Evolutionary conservation across 1,284 basidiomycete genomes (phyloP), one percentile per base, ranked within the genome.

Genomic region (Cystobasidium slooffiae): DNA sequence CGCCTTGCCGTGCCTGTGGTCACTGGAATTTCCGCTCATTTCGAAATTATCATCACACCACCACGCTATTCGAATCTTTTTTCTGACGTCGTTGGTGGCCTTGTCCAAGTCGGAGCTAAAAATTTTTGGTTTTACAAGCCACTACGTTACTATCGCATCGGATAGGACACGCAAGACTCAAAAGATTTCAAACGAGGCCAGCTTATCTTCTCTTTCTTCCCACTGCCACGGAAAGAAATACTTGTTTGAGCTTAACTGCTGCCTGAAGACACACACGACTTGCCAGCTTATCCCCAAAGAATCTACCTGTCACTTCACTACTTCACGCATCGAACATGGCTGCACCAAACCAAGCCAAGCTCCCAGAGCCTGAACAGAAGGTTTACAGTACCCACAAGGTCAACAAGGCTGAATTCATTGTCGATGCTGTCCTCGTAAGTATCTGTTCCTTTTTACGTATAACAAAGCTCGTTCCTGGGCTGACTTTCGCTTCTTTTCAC

Each of bases 361-460:
- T 59, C 0, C 39, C 56, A 12, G 53, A 47, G 41, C 70, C 70
- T 20, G 63, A 41, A 10, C 55, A 66, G 70, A 73, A 73, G 63
- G 63, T 73, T 6, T 73, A 73, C 70, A 64, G 59, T 20, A 73
- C 70, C 9, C 70, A 72, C 41, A 78, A 77, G 14, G 77, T 80
- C 61, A 76, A 78, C n/a, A 76, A 76, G 53, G 76, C 78, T 18
- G 77, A 79, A 65, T 78, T 80, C 68, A 76, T 73, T 53, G 77
- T 81, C 41, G 80, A 81, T 68, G 80, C 73, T 46, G 77, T 79
- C 31, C 75, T 79, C 59, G 75, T 78, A 51, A 49, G 76, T 74
- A n/a, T 20, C 22, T 31, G 31, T 63, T 9, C 2, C 31, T 6
- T n/a, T 3, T 10, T 24, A 5, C 9, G 56, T 9, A 14, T 16